Base-by-base conservation (phyloP, 805 yeast genomes). In the Isabelozyma pseudorhagii region DNA sequence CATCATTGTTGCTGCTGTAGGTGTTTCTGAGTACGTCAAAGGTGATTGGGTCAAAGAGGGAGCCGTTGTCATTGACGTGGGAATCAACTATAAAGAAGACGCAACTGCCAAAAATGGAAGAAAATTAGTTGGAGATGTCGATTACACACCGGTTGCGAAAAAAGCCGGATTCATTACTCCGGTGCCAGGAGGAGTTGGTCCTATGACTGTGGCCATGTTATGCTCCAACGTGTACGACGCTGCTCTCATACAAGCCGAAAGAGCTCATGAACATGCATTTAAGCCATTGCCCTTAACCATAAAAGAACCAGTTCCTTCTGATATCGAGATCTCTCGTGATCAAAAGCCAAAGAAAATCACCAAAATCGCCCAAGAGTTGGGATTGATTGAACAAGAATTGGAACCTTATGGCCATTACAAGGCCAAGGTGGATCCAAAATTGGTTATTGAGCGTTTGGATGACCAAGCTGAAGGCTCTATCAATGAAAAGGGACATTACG, bases 131-230 rank as follows among this genome's bases (percentile, higher is more conserved):
- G 99, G 99, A 54, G 99, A 93, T 67, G 97, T 90, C 42, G 97
- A 92, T 61, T 93, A 77, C 61, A 87, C 75, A 48, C 72, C 83
- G 29, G 92, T 89, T 48, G 68, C 77, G 50, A 66, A 74, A 46
- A 78, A 77, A 47, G 94, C 92, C 3, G 71, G 84, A 10, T 81
- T 78, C 58, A 80, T 94, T 54, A 92, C 98, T 5, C 99, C 99
- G 14, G 99, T 93, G 49, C 99, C 99, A 31, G 98, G 98, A 65
- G 98, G 98, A 60, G 98, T 93, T 54, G 99, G 99, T 40, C 99
- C 99, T 55, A 93, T 93, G 98, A 93, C 99, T 27, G 97, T 93
- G 44, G 97, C 97, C 40, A 91, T 92, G 97, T 81, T 93, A 52
- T 80, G 92, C 54, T 81, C 86, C 55, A 93, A 94, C 63, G 93